Evolutionary conservation across 1,284 basidiomycete genomes (phyloP).

Genomic region (Violaceomyces palustris): DNA sequence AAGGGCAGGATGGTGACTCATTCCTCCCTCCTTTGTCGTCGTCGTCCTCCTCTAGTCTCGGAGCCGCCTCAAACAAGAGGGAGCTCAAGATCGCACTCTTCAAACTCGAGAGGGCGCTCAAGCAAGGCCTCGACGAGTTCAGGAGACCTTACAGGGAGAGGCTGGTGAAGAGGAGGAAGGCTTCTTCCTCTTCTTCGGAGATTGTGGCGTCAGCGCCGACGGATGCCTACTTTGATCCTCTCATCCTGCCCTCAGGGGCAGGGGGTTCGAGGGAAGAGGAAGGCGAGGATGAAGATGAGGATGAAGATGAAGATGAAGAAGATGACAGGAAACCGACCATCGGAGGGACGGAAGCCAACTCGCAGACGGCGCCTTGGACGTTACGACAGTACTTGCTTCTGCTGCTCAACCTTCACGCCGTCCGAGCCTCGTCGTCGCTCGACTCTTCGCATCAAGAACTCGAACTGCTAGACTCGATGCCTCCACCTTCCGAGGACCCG

Average conservation of each 20-base stretch:
- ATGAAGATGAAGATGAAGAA: conserved; percentile 14
- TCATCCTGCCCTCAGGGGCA: conserved; percentile 9
- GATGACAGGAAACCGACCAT: no score
- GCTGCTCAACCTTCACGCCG: conserved; percentile 37
- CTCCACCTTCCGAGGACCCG: conserved; percentile 8
- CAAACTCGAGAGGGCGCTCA: conserved; percentile 35
- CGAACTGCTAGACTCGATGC: conserved; percentile 34
- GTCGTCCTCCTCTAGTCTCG: neutral
- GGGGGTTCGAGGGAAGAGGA: no score
- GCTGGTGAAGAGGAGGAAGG: neutral
- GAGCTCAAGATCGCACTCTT: conserved; percentile 42
- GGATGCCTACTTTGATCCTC: conserved; percentile 29
- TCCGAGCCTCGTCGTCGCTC: conserved; percentile 14
- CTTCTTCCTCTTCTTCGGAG: no score
- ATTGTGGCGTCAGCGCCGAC: no score
- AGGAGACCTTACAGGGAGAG: conserved; percentile 13
- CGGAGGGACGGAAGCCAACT: neutral
- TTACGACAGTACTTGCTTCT: conserved; percentile 41
- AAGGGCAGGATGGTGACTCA: neutral
- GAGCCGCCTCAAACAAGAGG: conserved; percentile 8
- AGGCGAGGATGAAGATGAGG: conserved; percentile 27
- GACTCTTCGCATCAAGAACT: conserved; percentile 35
- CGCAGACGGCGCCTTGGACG: conserved; percentile 4
- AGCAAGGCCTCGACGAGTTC: conserved; percentile 25
- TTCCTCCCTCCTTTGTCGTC: neutral